phyloP scores from a whole-genome alignment of 495 filamentous ascomycete species.

The Terfezia boudieri region DNA sequence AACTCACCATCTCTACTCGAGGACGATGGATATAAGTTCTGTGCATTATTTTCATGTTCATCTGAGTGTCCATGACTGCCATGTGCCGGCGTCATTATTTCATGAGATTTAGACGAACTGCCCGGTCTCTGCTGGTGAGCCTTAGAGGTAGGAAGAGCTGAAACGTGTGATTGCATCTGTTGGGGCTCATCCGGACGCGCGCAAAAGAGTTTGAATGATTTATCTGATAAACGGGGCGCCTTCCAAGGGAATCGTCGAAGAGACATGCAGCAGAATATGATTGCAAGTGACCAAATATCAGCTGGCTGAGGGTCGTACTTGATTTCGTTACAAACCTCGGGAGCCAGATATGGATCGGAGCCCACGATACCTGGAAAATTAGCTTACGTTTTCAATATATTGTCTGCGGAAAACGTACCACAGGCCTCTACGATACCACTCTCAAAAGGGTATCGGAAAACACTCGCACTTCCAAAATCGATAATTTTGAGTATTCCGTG shows the following conservation, averaged over 20 bases:
- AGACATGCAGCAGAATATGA: constrained; percentile 99
- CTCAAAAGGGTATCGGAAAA: constrained; percentile 95
- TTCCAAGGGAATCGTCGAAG: constrained; percentile 95
- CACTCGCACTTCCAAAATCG: constrained; percentile 92
- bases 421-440: constrained; percentile 66
- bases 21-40: constrained; percentile 7
- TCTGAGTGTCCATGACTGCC: constrained; percentile 10
- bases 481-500: constrained; percentile 99
- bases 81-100: neutral
- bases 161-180: neutral
- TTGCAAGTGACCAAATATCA: constrained; percentile 94
- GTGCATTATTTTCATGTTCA: constrained; percentile 27
- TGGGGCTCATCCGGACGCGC: constrained; percentile 33
- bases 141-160: constrained; percentile 8
- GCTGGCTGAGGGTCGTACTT: constrained; percentile 88
- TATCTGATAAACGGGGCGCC: constrained; percentile 72
- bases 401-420: constrained; percentile 34
- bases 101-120: neutral
- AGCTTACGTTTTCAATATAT: neutral
- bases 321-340: constrained; percentile 84
- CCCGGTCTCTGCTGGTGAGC: constrained; percentile 11
- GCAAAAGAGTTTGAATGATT: constrained; percentile 82
- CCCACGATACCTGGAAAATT: constrained; percentile 61
- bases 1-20: constrained; percentile 28
- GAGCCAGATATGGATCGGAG: constrained; percentile 90